Base-by-base conservation (phyloP, 768 basidiomycete species). In the Cyclocybe aegerita region DNA sequence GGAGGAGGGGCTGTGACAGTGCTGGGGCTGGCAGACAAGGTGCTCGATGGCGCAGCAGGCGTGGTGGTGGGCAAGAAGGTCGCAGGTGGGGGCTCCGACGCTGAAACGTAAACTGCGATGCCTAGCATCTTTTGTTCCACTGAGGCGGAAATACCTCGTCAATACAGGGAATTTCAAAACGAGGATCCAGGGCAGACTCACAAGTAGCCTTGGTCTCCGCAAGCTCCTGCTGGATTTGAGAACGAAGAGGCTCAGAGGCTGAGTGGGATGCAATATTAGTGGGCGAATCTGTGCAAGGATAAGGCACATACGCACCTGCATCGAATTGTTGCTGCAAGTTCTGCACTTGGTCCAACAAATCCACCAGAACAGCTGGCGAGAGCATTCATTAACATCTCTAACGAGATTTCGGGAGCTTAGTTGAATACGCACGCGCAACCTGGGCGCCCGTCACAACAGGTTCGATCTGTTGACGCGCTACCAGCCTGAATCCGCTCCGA, bases 301-400 rank as follows among this genome's bases (percentile, higher is more conserved):
- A 23, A 3, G 23, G 5, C 23, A 23, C 16, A 10, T 33, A 53
- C 59, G 12, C 31, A 60, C 60, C 50, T 39, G 47, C 43, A 43
- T 57, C 46, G 2, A 54, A 48, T 41, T 52, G 58, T 15, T 57
- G 42, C 43, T 60, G 54, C 9, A 58, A 45, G 40, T 55, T 58
- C 45, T 55, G 39, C 12, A 48, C 56, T 31, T 59, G 58, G 39
- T 65, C 64, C 36, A 58, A 41, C 12, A 62, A 53, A 36, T 62
- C 59, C n/a, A 62, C 58, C 12, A 63, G 49, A 33, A 39, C 35
- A 14, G 60, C 62, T 63, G 32, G 23, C 35, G 15, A 38, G 16
- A 6, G 14, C 7, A 41, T 23, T 38, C 35, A 11, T 47, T 45
- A 43, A 30, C 14, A 8, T 39, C 31, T n/a, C 32, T 36, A 9